Base-by-base conservation (phyloP, 306 rosid species). In the Psophocarpus tetragonolobus region DNA sequence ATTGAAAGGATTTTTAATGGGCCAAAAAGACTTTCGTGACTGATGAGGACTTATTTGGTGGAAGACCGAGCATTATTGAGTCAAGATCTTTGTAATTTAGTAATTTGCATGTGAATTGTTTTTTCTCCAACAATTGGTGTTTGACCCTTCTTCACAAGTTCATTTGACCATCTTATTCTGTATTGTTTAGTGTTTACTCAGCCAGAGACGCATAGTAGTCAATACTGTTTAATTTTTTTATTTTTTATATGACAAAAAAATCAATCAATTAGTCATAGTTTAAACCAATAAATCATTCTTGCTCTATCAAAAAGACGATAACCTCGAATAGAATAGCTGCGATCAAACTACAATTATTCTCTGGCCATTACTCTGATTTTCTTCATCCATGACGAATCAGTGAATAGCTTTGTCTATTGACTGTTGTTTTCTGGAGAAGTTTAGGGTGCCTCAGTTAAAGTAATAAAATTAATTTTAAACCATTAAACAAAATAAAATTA, bases 21-120 rank as follows among this genome's bases (percentile, higher is more conserved):
- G 84, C 74, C 45, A 30, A 21, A 64, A 61, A 41, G 18, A 6
- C 18, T 71, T 50, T 18, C 41, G 69, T 61, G 81, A 68, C 10
- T 60, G 45, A 64, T 32, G 18, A 62, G 15, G 47, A 21, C 42
- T 70, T 32, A n/a, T 50, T 56, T 8, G 45, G 82, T 63, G 84
- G 79, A 75, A 75, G 81, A 75, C 71, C 42, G 8, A 12, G 39
- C 6, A 44, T 64, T 20, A 63, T 42, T 35, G 67, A 73, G 76
- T 80, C 87, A 62, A 80, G 62, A 68, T 75, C 67, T 38, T 80
- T 42, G 81, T 53, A 67, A 39, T 67, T 41, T 77, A 24, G 32
- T 39, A 39, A 50, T 74, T 45, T 61, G 65, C 56, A 53, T 61
- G 63, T 71, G 79, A 23, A 29, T 50, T 42, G 73, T 50, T 38